Conservation (phyloP, 1,284 basidiomycete species). For the Apiotrichum siamense region DNA sequence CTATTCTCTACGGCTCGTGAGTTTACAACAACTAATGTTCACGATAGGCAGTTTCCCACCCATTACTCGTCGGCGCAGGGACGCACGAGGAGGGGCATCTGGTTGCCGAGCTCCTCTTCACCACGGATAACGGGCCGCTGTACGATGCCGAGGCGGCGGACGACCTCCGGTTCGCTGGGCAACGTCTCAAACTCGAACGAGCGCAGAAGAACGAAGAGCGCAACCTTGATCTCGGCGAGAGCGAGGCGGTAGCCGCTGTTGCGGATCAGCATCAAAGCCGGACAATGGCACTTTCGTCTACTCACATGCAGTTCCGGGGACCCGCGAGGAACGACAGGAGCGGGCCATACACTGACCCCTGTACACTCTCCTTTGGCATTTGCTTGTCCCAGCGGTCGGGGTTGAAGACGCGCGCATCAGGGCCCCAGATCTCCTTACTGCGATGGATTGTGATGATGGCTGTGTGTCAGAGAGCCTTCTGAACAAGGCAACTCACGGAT, state of each 20-base stretch:
- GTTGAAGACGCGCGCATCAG: slow-evolving; percentile 60
- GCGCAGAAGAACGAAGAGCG: slow-evolving; percentile 56
- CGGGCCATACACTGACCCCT: slow-evolving; percentile 54
- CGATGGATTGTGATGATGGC: slow-evolving; percentile 54
- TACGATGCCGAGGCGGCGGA: slow-evolving; percentile 40
- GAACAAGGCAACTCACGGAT: slow-evolving; percentile 30
- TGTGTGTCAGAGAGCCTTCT: background rate
- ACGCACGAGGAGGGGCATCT: slow-evolving; percentile 42
- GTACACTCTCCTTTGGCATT: slow-evolving; percentile 39
- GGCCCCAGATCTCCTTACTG: slow-evolving; percentile 58
- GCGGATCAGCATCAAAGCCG: too few relatives aligned
- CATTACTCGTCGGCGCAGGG: background rate
- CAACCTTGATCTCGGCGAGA: slow-evolving; percentile 58
- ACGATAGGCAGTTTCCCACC: background rate
- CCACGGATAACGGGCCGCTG: slow-evolving; percentile 41
- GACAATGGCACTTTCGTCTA: slow-evolving; percentile 1
- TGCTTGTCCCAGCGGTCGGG: slow-evolving; percentile 26
- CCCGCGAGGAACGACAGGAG: slow-evolving; percentile 57
- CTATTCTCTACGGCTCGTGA: too few relatives aligned
- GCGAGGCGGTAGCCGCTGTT: slow-evolving; percentile 52
- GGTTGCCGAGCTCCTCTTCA: slow-evolving; percentile 40
- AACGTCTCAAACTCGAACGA: slow-evolving; percentile 52
- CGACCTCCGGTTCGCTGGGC: slow-evolving; percentile 28
- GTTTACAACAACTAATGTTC: too few relatives aligned
- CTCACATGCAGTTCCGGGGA: slow-evolving; percentile 56